Percentiles rank a stretch among this genome's conserved stretches.
Conservation (phyloP, 148 eudicot genomes). For the Chenopodium formosanum region DNA sequence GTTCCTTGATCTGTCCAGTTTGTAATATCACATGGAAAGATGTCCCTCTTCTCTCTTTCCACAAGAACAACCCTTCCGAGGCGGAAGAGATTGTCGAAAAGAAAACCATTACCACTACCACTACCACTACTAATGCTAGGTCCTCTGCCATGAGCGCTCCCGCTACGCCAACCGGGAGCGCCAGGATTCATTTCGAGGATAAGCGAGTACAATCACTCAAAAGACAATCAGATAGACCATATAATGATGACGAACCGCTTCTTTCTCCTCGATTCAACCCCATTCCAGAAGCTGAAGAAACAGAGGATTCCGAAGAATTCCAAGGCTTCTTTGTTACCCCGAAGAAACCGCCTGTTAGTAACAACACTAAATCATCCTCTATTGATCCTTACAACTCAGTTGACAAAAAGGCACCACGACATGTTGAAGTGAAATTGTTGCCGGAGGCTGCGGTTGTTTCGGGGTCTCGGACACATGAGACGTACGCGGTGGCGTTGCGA, state of each 20-base stretch:
- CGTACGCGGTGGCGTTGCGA: slow-evolving; percentile 59
- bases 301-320: slow-evolving; percentile 57
- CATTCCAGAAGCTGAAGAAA: slow-evolving; percentile 51
- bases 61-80: slow-evolving; percentile 20
- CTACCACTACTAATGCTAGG: too few species aligned
- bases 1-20: slow-evolving; percentile 61
- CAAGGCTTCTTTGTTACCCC: slow-evolving; percentile 65
- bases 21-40: slow-evolving; percentile 73
- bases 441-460: slow-evolving; percentile 80
- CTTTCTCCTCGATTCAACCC: slow-evolving; percentile 44
- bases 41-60: slow-evolving; percentile 56
- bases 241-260: slow-evolving; percentile 78
- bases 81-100: slow-evolving; percentile 18
- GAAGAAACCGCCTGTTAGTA: neutral
- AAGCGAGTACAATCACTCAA: slow-evolving; percentile 17
- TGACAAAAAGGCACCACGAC: slow-evolving; percentile 19
- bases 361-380: neutral
- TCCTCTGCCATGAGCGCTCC: slow-evolving; percentile 17
- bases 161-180: slow-evolving; percentile 25
- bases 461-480: slow-evolving; percentile 42
- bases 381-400: neutral
- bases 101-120: slow-evolving; percentile 7
- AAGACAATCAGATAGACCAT: slow-evolving; percentile 11
- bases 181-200: slow-evolving; percentile 6
- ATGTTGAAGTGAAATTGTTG: slow-evolving; percentile 50